These are phyloP conservation scores for Stephania yunnanensis DNA, from an alignment of 164 flowering plant genomes.

Conservation along the genomic window DNA sequence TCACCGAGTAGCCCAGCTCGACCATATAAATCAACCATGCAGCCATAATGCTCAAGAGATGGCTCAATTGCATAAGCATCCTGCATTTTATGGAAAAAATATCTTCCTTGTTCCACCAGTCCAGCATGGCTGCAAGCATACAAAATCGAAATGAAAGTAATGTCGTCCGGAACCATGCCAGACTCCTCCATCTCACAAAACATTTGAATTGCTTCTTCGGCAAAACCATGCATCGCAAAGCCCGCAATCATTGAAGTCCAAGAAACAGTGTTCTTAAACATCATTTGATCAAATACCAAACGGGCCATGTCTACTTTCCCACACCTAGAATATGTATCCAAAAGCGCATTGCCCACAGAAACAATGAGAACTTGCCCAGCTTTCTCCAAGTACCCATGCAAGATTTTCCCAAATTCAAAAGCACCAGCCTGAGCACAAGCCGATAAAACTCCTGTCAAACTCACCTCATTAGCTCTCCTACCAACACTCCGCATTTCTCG, in stretches of 20 bases:
- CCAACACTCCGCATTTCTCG: constrained; percentile 34
- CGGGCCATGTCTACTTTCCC: constrained; percentile 50
- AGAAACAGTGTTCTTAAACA: constrained; percentile 38
- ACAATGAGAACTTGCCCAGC: constrained; percentile 31
- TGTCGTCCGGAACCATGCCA: constrained; percentile 47
- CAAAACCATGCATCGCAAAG: constrained; percentile 67
- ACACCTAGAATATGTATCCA: constrained; percentile 59
- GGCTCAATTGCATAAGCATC: constrained; percentile 40
- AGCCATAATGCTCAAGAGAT: constrained; percentile 64
- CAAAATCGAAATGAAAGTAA: constrained; percentile 53
- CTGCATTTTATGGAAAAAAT: constrained; percentile 41
- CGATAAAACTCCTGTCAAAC: constrained; percentile 55
- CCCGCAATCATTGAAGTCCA: constrained; percentile 66
- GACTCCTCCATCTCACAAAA: constrained; percentile 45
- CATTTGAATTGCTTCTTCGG: constrained; percentile 43
- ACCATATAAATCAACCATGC: constrained; percentile 70
- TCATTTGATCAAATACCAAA: constrained; percentile 45
- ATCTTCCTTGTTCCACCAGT: constrained; percentile 38
- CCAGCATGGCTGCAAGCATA: constrained; percentile 78
- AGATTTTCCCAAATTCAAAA: constrained; percentile 39
- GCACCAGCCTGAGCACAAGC: constrained; percentile 67
- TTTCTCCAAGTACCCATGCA: constrained; percentile 57
- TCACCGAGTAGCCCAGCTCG: constrained; percentile 48
- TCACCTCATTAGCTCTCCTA: constrained; percentile 47
- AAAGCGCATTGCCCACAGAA: constrained; percentile 55